Percentiles rank a stretch among this genome's conserved stretches.
phyloP scores from a whole-genome alignment of 2,329 filamentous ascomycete species.

The Helicocarpus griseus region DNA sequence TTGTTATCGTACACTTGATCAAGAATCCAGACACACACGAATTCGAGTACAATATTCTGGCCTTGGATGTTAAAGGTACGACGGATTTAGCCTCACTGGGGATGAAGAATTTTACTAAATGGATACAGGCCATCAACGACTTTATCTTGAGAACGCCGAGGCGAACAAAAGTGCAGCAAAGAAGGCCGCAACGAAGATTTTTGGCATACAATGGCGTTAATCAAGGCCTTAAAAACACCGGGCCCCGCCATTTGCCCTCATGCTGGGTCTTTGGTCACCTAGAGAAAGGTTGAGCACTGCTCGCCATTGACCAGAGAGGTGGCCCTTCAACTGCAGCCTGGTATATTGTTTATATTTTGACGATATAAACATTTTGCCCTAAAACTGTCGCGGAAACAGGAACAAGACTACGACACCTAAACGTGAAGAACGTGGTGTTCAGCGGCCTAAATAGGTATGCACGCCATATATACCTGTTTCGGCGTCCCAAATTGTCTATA shows the following conservation, averaged over 20 bases:
- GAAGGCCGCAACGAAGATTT: constrained; percentile 39
- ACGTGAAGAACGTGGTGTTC: neutral
- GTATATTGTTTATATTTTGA: neutral
- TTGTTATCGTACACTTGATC: constrained; percentile 68
- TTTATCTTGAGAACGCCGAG: constrained; percentile 37
- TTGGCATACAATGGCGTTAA: constrained; percentile 39
- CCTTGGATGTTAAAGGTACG: constrained; percentile 63
- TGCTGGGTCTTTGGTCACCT: neutral
- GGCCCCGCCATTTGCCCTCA: neutral
- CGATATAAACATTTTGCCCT: neutral
- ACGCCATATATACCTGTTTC: neutral
- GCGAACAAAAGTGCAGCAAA: constrained; percentile 28
- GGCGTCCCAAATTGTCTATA: neutral
- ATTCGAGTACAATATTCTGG: constrained; percentile 70
- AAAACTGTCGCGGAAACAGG: neutral
- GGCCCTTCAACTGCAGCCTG: too few species aligned
- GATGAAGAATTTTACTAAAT: neutral
- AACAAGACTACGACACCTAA: too few species aligned
- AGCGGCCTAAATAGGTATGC: neutral
- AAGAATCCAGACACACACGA: constrained; percentile 55
- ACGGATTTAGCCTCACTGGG: neutral
- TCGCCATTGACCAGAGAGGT: too few species aligned
- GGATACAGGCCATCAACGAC: constrained; percentile 31
- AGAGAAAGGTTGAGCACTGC: neutral
- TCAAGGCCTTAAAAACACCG: neutral